Base-by-base conservation (phyloP, 73 alveolate species). In the Blepharisma stoltei region DNA sequence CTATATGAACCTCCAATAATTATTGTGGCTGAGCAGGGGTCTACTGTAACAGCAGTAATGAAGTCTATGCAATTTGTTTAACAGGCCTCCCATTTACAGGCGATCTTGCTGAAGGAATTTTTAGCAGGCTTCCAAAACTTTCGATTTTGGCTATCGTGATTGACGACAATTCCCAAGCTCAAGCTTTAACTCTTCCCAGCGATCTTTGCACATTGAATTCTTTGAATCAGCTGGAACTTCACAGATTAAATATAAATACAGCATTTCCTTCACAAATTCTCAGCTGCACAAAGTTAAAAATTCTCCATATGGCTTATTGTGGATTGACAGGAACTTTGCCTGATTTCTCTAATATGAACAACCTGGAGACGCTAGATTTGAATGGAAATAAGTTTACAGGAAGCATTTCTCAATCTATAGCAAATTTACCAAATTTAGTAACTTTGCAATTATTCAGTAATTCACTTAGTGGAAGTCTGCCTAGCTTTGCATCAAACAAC, bases 21-120 rank as follows among this genome's bases (percentile, higher is more conserved):
- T 38, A n/a, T 25, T 60, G 73, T 47, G 11, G 48, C 37, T 60
- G 73, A 38, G 18, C 37, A n/a, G 73, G 73, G 46, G 73, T 60
- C 46, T 60, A 60, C 46, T 60, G 73, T 25, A 38, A 60, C 73
- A 14, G 73, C 4, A 38, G 5, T 25, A 25, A 60, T 60, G 73
- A 60, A 60, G 73, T 60, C 18, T 14, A n/a, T 20, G 14, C 73
- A 14, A 60, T 60, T 20, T n/a, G 49, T 5, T 38, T 60, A 9
- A 2, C 73, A 20, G 4, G 45, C 3, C 45, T 60, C 18, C 14
- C 37, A 1, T 60, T 60, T 38, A 20, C 73, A 18, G 73, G 73
- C 2, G 46, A 20, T 38, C 38, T 60, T 2, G 4, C 73, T 14
- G 73, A 60, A 60, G 46, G 46, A n/a, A 25, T 60, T 1, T 60